Evolutionary conservation across 805 yeast genomes (phyloP), one percentile per base, ranked within the genome.

Genomic region (Ogataea degrootiae): DNA sequence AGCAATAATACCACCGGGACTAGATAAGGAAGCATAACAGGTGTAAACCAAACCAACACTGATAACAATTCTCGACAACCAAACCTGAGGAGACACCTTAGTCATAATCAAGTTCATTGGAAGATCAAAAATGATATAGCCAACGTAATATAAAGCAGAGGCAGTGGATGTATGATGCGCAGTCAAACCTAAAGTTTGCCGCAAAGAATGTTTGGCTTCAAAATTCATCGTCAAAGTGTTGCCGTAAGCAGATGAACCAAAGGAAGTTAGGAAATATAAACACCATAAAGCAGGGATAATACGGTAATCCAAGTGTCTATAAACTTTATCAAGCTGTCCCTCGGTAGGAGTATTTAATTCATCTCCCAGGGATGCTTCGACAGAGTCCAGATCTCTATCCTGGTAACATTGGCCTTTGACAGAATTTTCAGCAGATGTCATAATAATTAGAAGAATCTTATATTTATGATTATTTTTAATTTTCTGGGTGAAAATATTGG

Each of bases 61-160:
- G 37, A 85, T 70, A 34, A 86, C 83, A 55, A 85, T 87, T 64
- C 96, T 78, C 8, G 87, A 73, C 52, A 88, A 69, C 96, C 96
- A 88, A 1, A 85, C 76, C 57, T 88, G 94, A 2, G 96, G 96
- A 22, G 90, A 82, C 8, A 87, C 75, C 46, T 74, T 72, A n/a
- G 95, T 87, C 95, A 88, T 87, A 43, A 80, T 68, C 56, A 88
- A 72, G 65, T 88, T 88, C 91, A 87, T 87, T 34, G 96, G 96
- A 34, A 88, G 82, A 65, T 88, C 96, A 60, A 88, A 88, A 38
- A 88, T 70, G 54, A 88, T 87, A 63, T 79, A 87, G 5, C 91
- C 96, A 16, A 88, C 96, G 57, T 80, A 87, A 70, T 85, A 83
- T 38, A 88, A 71, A 0, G 96, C 94, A 19, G 86, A 80, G 2